Evolutionary conservation across 441 rosid species (phyloP).

Genomic region (Corymbia calophylla): DNA sequence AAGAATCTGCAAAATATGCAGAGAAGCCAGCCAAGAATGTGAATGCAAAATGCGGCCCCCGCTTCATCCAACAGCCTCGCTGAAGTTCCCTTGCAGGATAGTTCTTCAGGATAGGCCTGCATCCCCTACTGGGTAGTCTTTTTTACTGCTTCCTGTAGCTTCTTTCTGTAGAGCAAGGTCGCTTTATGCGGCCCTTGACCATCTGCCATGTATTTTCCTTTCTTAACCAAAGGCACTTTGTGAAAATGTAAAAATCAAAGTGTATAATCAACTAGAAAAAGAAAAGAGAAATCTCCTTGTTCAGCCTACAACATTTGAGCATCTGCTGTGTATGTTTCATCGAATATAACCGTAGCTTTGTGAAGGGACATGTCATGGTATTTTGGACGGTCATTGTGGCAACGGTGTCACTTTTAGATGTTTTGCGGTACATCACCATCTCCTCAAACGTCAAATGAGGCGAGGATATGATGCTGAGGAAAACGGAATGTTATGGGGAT

Average conservation of each 20-base stretch:
- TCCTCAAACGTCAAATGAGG: neutral
- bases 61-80: slow-evolving; percentile 52
- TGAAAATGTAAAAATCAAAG: slow-evolving; percentile 24
- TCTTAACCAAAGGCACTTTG: slow-evolving; percentile 8
- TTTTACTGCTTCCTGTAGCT: slow-evolving; percentile 21
- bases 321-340: neutral
- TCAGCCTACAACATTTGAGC: neutral
- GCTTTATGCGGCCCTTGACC: slow-evolving; percentile 24
- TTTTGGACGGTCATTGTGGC: neutral
- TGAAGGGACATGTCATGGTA: neutral
- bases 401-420: neutral
- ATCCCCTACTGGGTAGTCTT: neutral
- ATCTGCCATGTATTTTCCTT: slow-evolving; percentile 18
- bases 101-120: neutral
- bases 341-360: neutral
- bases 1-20: slow-evolving; percentile 31
- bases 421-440: neutral
- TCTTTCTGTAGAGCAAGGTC: slow-evolving; percentile 29
- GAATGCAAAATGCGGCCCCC: slow-evolving; percentile 26
- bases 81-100: slow-evolving; percentile 9
- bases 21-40: slow-evolving; percentile 40
- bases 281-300: neutral
- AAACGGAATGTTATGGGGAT: neutral
- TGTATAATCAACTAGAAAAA: neutral
- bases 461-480: neutral